Conservation (phyloP, 768 basidiomycete species). For the Suillus ampliporus region DNA sequence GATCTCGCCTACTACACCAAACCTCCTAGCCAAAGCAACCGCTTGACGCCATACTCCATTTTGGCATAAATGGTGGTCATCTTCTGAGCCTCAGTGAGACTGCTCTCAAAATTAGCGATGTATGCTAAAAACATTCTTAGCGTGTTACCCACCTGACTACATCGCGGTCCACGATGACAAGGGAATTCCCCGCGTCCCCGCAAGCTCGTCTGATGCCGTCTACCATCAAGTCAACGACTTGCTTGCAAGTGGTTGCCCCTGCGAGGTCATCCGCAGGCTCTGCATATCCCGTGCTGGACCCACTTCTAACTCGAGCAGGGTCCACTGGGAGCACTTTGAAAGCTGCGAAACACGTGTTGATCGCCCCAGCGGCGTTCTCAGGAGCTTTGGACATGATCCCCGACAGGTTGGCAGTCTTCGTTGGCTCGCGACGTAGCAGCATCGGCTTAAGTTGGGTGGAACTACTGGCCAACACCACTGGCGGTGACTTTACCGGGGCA, state of each 20-base stretch:
- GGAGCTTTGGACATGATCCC: slow-evolving; percentile 44
- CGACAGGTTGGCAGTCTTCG: slow-evolving; percentile 27
- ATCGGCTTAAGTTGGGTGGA: slow-evolving; percentile 1
- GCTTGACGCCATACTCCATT: slow-evolving; percentile 93
- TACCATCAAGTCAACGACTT: slow-evolving; percentile 78
- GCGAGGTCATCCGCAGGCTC: slow-evolving; percentile 67
- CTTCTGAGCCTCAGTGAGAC: slow-evolving; percentile 81
- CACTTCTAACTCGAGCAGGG: slow-evolving; percentile 52
- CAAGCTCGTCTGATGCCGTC: slow-evolving; percentile 73
- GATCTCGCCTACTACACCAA: slow-evolving; percentile 32
- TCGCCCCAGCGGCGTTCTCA: slow-evolving; percentile 38
- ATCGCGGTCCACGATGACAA: slow-evolving; percentile 60
- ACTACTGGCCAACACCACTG: not conserved
- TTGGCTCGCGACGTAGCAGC: slow-evolving; percentile 12
- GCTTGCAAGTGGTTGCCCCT: slow-evolving; percentile 70
- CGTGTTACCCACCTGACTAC: slow-evolving; percentile 70
- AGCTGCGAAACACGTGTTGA: slow-evolving; percentile 62
- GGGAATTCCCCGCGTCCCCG: slow-evolving; percentile 56
- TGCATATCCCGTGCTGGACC: slow-evolving; percentile 46
- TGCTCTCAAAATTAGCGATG: slow-evolving; percentile 34
- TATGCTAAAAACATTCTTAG: not conserved
- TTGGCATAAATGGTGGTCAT: slow-evolving; percentile 89
- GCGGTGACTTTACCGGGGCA: slow-evolving; percentile 4
- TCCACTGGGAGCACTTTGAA: slow-evolving; percentile 85
- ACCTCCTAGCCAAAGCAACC: slow-evolving; percentile 86